Percentiles rank a stretch among this genome's conserved stretches.
phyloP scores from a whole-genome alignment of 768 basidiomycete genomes.

The Boletus huronensis region DNA sequence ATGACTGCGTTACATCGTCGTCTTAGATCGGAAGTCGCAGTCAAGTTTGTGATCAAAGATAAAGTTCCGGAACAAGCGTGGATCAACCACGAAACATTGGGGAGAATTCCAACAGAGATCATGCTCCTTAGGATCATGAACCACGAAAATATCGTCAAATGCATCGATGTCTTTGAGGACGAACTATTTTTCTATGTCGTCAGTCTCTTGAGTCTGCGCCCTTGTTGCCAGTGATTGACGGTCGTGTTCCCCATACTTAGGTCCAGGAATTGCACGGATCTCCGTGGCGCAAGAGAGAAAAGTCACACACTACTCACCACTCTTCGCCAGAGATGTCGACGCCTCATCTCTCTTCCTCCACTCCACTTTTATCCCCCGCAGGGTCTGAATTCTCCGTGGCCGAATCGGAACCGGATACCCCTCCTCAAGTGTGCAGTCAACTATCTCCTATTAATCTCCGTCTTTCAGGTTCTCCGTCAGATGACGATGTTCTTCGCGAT shows the following conservation, averaged over 20 bases:
- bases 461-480: slow-evolving; percentile 11
- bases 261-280: slow-evolving; percentile 91
- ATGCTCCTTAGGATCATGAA: slow-evolving; percentile 68
- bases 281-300: slow-evolving; percentile 66
- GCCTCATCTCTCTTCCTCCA: slow-evolving; percentile 31
- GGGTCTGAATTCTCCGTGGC: slow-evolving; percentile 45
- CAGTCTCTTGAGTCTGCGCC: slow-evolving; percentile 26
- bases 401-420: slow-evolving; percentile 44
- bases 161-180: slow-evolving; percentile 84
- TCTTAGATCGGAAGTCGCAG: slow-evolving; percentile 71
- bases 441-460: slow-evolving; percentile 22
- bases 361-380: slow-evolving; percentile 58
- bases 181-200: slow-evolving; percentile 83
- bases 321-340: slow-evolving; percentile 27
- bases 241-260: slow-evolving; percentile 39
- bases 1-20: slow-evolving; percentile 72
- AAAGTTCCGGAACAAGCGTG: slow-evolving; percentile 51
- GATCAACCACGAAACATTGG: slow-evolving; percentile 57
- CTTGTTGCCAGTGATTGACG: background rate
- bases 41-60: slow-evolving; percentile 91
- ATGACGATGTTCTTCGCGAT: slow-evolving; percentile 6
- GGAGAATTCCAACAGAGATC: slow-evolving; percentile 77
- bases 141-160: slow-evolving; percentile 81
- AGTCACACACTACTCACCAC: slow-evolving; percentile 27
- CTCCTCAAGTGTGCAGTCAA: slow-evolving; percentile 32